These are phyloP conservation scores for Trifolium dubium DNA, from an alignment of 306 rosid species.

Conservation along the genomic window DNA sequence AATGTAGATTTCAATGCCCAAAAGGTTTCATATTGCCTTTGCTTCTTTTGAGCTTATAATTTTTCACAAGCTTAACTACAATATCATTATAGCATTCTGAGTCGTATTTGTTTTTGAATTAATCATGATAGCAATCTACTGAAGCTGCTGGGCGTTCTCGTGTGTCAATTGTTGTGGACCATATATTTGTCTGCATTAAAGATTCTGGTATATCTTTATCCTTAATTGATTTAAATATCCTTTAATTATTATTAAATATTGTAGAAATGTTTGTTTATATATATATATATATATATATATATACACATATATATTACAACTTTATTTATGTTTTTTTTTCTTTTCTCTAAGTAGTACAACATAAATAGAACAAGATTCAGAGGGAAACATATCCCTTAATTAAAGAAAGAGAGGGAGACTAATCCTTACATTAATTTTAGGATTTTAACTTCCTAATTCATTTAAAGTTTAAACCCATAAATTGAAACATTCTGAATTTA, in stretches of 20 bases:
- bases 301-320: not conserved
- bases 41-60: slow-evolving; percentile 26
- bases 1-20: slow-evolving; percentile 74
- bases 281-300: no score
- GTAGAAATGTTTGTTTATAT: not conserved
- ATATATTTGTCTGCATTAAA: slow-evolving; percentile 90
- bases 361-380: not conserved
- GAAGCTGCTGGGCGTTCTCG: slow-evolving; percentile 88
- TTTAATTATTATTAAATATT: slow-evolving; percentile 16
- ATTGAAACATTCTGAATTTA: not conserved
- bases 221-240: slow-evolving; percentile 24
- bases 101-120: slow-evolving; percentile 39
- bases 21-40: slow-evolving; percentile 58
- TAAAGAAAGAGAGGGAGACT: not conserved
- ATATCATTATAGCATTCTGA: slow-evolving; percentile 34
- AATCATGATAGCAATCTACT: slow-evolving; percentile 69
- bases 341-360: not conserved
- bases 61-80: slow-evolving; percentile 32
- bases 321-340: not conserved
- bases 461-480: not conserved
- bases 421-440: not conserved
- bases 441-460: not conserved
- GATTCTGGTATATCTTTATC: slow-evolving; percentile 71
- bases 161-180: slow-evolving; percentile 87
- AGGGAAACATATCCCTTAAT: not conserved